Evolutionary conservation across 2,329 filamentous ascomycete species (phyloP).

Genomic region (Pestalotiopsis sp.): DNA sequence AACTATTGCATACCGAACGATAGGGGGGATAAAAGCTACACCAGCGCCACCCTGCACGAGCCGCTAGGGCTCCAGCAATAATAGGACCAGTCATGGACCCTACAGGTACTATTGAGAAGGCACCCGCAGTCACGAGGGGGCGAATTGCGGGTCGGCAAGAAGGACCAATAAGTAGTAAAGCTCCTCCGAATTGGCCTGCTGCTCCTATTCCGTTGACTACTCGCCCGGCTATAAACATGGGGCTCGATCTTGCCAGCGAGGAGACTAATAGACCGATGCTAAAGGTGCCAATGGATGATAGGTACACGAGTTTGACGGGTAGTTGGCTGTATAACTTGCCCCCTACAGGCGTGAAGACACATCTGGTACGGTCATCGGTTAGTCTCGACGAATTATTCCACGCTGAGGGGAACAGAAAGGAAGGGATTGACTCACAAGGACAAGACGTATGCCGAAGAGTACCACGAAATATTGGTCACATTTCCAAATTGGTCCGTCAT

Average conservation of each 20-base stretch:
- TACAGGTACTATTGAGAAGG: neutral
- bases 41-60: neutral
- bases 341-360: neutral
- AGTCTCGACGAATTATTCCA: neutral
- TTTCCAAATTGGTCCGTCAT: conserved; percentile 1
- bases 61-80: neutral
- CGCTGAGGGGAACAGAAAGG: neutral
- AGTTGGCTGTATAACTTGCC: neutral
- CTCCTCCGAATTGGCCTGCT: neutral
- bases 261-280: neutral
- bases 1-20: neutral
- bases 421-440: neutral
- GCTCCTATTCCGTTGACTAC: neutral
- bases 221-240: neutral
- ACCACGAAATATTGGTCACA: neutral
- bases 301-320: neutral
- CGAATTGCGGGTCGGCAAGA: neutral
- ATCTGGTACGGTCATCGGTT: neutral
- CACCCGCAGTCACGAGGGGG: neutral
- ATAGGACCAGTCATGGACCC: conserved; percentile 1
- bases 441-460: neutral
- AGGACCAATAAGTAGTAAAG: neutral
- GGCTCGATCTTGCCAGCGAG: neutral
- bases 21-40: neutral
- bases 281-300: conserved; percentile 1